Conservation (phyloP, 768 basidiomycete species). For the Lepiota subincarnata region DNA sequence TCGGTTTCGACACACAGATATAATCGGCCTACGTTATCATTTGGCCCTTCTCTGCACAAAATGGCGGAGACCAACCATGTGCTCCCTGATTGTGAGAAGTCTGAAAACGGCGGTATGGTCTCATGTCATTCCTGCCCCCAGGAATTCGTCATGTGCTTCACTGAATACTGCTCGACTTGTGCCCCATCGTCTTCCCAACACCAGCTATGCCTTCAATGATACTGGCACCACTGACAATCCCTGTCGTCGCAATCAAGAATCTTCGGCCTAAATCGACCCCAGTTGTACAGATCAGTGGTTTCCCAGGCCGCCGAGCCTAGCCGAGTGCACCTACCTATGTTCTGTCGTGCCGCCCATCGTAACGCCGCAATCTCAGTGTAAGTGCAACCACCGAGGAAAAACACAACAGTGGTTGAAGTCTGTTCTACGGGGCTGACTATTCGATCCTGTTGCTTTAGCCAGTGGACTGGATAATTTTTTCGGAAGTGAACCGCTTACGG, state of each 20-base stretch:
- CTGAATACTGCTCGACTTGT: slow-evolving; percentile 9
- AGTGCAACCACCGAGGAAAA: slow-evolving; percentile 96
- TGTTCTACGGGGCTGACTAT: slow-evolving; percentile 33
- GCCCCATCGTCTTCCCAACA: slow-evolving; percentile 16
- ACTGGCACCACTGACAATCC: slow-evolving; percentile 77
- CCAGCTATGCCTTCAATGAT: slow-evolving; percentile 66
- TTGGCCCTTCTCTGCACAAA: slow-evolving; percentile 24
- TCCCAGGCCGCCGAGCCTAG: slow-evolving; percentile 15
- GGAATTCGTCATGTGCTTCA: slow-evolving; percentile 5
- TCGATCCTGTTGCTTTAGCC: not conserved
- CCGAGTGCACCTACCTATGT: slow-evolving; percentile 50
- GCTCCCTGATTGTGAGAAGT: slow-evolving; percentile 22
- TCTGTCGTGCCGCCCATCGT: slow-evolving; percentile 86
- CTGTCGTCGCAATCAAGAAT: slow-evolving; percentile 89
- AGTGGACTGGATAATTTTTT: slow-evolving; percentile 22
- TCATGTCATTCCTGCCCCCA: slow-evolving; percentile 10
- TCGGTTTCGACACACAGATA: slow-evolving; percentile 9
- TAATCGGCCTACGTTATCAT: slow-evolving; percentile 19
- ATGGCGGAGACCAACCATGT: slow-evolving; percentile 24
- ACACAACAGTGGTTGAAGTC: slow-evolving; percentile 82
- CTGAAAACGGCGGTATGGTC: slow-evolving; percentile 2
- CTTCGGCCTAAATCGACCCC: slow-evolving; percentile 57
- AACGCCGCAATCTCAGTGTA: slow-evolving; percentile 96
- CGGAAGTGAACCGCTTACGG: slow-evolving; percentile 8
- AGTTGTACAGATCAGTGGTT: slow-evolving; percentile 5